Conservation (phyloP, 495 filamentous ascomycete genomes). For the Hypoxylon lienhwacheense region DNA sequence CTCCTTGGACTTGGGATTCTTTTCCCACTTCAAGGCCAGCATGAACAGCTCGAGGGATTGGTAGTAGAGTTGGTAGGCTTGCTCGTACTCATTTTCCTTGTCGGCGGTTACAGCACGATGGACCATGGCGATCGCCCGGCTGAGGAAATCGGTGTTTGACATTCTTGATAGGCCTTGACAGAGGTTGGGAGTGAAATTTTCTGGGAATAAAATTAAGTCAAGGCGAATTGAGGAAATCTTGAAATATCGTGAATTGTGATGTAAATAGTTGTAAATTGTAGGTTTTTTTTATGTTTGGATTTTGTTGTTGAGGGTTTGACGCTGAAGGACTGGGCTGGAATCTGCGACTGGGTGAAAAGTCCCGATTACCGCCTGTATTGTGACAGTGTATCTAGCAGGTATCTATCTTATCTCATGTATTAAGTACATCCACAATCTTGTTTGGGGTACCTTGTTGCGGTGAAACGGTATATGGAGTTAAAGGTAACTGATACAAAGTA, state of each 20-base stretch:
- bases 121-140: conserved; percentile 90
- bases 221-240: conserved; percentile 1
- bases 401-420: no score
- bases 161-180: conserved; percentile 54
- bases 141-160: conserved; percentile 97
- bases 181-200: conserved; percentile 6
- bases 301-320: conserved; percentile 24
- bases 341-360: conserved; percentile 22
- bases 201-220: not conserved
- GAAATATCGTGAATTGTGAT: no score
- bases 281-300: not conserved
- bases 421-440: no score
- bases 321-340: conserved; percentile 26
- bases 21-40: conserved; percentile 97
- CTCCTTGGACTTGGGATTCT: conserved; percentile 92
- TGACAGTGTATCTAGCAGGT: no score
- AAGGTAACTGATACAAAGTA: not conserved
- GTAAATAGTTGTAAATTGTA: conserved; percentile 3
- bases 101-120: conserved; percentile 97
- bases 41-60: conserved; percentile 92
- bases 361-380: no score
- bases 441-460: conserved; percentile 4
- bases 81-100: conserved; percentile 93
- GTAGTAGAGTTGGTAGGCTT: conserved; percentile 94
- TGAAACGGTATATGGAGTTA: conserved; percentile 1